phyloP scores from a whole-genome alignment of 2,329 filamentous ascomycete species.

The Cercospora sp. region DNA sequence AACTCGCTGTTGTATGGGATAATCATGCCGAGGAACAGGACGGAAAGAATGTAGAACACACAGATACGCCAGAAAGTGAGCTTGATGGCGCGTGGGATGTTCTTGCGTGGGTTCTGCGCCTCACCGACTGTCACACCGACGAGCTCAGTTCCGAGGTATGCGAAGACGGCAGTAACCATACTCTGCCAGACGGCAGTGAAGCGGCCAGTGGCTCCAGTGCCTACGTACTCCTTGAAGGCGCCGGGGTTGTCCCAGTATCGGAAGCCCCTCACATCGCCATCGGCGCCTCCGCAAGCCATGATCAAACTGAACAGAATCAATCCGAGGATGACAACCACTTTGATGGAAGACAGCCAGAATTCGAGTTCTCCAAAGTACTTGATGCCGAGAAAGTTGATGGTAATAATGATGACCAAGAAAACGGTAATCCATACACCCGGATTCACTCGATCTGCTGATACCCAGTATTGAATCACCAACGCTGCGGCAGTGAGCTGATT shows the following conservation, averaged over 20 bases:
- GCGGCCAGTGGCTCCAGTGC: slow-evolving; percentile 39
- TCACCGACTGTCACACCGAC: slow-evolving; percentile 73
- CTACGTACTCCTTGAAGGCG: slow-evolving; percentile 47
- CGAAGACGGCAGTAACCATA: slow-evolving; percentile 75
- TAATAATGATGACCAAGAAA: slow-evolving; percentile 47
- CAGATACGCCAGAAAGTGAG: slow-evolving; percentile 80
- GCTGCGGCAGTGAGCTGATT: slow-evolving; percentile 82
- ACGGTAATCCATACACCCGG: slow-evolving; percentile 66
- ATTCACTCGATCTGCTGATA: slow-evolving; percentile 47
- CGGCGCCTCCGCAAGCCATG: slow-evolving; percentile 35
- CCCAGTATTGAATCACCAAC: slow-evolving; percentile 78
- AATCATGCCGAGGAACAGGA: slow-evolving; percentile 73
- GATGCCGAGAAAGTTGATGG: slow-evolving; percentile 59
- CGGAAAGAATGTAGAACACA: slow-evolving; percentile 74
- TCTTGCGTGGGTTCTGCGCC: slow-evolving; percentile 73
- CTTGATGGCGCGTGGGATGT: slow-evolving; percentile 75
- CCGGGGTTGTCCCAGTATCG: slow-evolving; percentile 48
- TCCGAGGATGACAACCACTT: slow-evolving; percentile 50
- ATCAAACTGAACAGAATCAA: slow-evolving; percentile 47
- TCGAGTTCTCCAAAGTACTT: slow-evolving; percentile 57
- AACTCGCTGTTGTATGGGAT: slow-evolving; percentile 68
- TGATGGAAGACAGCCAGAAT: slow-evolving; percentile 52
- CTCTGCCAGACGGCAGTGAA: slow-evolving; percentile 48
- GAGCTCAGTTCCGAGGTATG: slow-evolving; percentile 74
- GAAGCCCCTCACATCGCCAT: slow-evolving; percentile 44